Percentiles rank a stretch among this genome's conserved stretches.
Evolutionary conservation across 2,329 filamentous ascomycete genomes (phyloP).

Genomic region (Cytospora paraplurivora): DNA sequence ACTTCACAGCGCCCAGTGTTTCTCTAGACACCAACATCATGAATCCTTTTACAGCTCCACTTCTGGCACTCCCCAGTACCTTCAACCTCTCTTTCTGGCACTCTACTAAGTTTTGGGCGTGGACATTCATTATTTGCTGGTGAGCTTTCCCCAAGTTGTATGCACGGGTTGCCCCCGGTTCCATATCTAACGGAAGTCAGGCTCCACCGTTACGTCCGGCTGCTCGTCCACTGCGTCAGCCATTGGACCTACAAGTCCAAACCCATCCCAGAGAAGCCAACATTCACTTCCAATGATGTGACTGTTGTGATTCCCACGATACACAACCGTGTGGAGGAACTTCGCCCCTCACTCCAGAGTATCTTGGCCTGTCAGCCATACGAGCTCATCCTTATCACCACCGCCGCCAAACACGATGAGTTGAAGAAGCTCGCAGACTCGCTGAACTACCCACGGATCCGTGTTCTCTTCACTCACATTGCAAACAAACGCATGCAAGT

Average conservation of each 20-base stretch:
- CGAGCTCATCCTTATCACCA: conserved; percentile 84
- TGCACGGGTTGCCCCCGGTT: neutral
- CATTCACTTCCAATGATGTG: conserved; percentile 78
- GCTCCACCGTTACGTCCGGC: conserved; percentile 83
- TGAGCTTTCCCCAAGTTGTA: conserved; percentile 38
- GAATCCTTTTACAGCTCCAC: conserved; percentile 12
- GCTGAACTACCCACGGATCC: conserved; percentile 62
- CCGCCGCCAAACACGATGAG: conserved; percentile 73
- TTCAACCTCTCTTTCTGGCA: conserved; percentile 22
- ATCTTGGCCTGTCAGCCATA: conserved; percentile 70
- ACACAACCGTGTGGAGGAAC: conserved; percentile 80
- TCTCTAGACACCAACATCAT: conserved; percentile 22
- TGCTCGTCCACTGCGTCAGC: conserved; percentile 81
- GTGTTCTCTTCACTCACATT: conserved; percentile 75
- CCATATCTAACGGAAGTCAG: conserved; percentile 46
- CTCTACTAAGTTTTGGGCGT: conserved; percentile 25
- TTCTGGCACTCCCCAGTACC: conserved; percentile 22
- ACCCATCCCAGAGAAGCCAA: conserved; percentile 79
- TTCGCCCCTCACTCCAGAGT: conserved; percentile 78
- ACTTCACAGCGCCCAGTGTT: conserved; percentile 19
- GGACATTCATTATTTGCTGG: conserved; percentile 42
- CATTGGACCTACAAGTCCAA: conserved; percentile 88
- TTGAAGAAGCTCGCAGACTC: conserved; percentile 68
- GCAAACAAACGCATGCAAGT: conserved; percentile 96
- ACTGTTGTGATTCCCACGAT: conserved; percentile 94